Percentiles rank a stretch among this genome's conserved stretches.
Conservation (phyloP, 495 filamentous ascomycete species). For the Podospora australis region DNA sequence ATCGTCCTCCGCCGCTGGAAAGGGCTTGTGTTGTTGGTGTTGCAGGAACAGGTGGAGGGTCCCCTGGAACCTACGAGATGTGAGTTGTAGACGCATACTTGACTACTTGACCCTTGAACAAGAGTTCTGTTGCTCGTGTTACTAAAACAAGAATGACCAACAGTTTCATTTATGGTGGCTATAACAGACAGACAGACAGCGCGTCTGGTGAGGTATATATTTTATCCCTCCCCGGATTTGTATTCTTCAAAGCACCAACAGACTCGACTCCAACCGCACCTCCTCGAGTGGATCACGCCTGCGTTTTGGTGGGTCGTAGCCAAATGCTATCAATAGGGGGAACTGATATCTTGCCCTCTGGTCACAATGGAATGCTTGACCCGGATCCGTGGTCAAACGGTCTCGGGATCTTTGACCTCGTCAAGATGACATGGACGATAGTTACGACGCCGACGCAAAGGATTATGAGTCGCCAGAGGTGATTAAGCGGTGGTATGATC, state of each 20-base stretch:
- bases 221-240: constrained; percentile 39
- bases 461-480: constrained; percentile 28
- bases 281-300: constrained; percentile 27
- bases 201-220: constrained; percentile 28
- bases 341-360: constrained; percentile 14
- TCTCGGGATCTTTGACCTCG: constrained; percentile 37
- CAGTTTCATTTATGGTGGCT: constrained; percentile 32
- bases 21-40: constrained; percentile 30
- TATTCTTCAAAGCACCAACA: constrained; percentile 30
- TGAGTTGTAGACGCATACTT: neutral
- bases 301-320: constrained; percentile 26
- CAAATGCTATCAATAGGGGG: constrained; percentile 36
- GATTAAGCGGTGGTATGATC: constrained; percentile 28
- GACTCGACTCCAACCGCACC: constrained; percentile 10
- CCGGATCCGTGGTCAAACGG: constrained; percentile 37
- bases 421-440: constrained; percentile 28
- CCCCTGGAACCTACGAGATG: constrained; percentile 24
- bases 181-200: constrained; percentile 6
- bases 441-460: constrained; percentile 30
- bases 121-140: no score
- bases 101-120: neutral
- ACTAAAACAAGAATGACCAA: neutral
- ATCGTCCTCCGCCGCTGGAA: constrained; percentile 16
- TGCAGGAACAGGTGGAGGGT: constrained; percentile 23
- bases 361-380: constrained; percentile 10